Conservation (phyloP, 176 grass and related monocot species). For the Avena sativa region DNA sequence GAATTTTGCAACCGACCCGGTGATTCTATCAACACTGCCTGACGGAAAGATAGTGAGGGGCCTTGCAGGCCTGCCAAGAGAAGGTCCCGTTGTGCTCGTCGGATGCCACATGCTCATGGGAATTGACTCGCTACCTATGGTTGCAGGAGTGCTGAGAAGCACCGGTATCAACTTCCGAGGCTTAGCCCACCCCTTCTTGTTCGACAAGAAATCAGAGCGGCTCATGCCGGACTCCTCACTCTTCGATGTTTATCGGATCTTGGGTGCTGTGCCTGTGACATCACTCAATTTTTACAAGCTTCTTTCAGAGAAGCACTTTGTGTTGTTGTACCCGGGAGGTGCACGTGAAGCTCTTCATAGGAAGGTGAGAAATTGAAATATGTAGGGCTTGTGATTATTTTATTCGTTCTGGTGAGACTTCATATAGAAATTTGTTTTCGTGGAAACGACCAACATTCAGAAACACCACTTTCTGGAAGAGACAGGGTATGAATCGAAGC, state of each 20-base stretch:
- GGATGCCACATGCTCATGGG: constrained; percentile 93
- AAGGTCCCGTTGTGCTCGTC: constrained; percentile 66
- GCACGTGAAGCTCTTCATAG: constrained; percentile 82
- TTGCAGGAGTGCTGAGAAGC: constrained; percentile 52
- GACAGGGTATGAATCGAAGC: background rate
- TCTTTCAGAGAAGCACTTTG: constrained; percentile 59
- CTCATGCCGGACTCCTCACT: constrained; percentile 59
- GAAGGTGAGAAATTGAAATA: constrained; percentile 54
- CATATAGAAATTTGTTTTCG: background rate
- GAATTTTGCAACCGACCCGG: constrained; percentile 46
- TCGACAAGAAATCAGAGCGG: constrained; percentile 52
- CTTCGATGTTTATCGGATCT: constrained; percentile 59
- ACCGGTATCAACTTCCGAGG: constrained; percentile 67
- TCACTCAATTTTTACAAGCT: constrained; percentile 84
- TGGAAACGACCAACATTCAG: background rate
- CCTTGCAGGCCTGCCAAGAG: constrained; percentile 54
- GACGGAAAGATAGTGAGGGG: constrained; percentile 68
- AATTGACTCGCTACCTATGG: constrained; percentile 59
- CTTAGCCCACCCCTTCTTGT: constrained; percentile 80
- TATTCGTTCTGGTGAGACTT: background rate
- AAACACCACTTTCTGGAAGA: background rate
- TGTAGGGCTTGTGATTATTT: background rate
- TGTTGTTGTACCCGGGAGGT: constrained; percentile 83
- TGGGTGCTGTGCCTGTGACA: constrained; percentile 77
- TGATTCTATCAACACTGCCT: constrained; percentile 71